Base-by-base conservation (phyloP, 139 green algal genomes). In the Coelastrella sp. region DNA sequence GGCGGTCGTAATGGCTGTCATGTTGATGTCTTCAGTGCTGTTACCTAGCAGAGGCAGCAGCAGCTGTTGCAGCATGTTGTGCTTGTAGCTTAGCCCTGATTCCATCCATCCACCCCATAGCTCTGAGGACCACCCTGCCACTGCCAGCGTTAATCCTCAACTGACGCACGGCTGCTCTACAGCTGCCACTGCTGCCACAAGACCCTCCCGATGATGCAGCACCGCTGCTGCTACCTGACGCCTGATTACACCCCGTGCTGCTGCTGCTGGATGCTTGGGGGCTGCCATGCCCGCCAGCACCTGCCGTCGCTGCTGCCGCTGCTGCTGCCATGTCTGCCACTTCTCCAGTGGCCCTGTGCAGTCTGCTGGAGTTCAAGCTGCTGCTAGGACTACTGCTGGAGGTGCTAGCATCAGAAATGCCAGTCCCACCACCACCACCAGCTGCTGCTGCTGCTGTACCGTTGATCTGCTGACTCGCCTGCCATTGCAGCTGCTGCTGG, bases 111-210 rank as follows among this genome's bases (percentile, higher is more conserved):
- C 85, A 90, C 8, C 73, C 47, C 73, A 90, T 82, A 13, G 74
- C 74, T n/a, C 59, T 73, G 11, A 90, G 59, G 11, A 4, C 16
- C 7, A 83, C 85, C 7, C 85, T 19, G 11, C 85, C 85, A 3
- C 20, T 32, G 57, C 85, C 85, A 23, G 85, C 85, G 74, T 90
- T 90, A n/a, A 90, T 82, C 5, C n/a, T 68, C 73, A 89, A 20
- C 20, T 89, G 73, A 10, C 56, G 4, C 83, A 65, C 6, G 13
- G 17, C 74, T 59, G 22, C 11, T 11, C 16, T 32, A 65, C 23
- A 65, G 7, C 47, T 61, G 54, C 77, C 54, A 8, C 54, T 83
- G 10, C 76, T 83, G 54, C 23, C 54, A 64, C 47, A 71, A 64
- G n/a, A 20, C 84, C 58, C 56, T 7, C 5, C 56, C 73, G 84